phyloP scores from a whole-genome alignment of 108 stramenopile species.

The Nitzschia inconspicua region DNA sequence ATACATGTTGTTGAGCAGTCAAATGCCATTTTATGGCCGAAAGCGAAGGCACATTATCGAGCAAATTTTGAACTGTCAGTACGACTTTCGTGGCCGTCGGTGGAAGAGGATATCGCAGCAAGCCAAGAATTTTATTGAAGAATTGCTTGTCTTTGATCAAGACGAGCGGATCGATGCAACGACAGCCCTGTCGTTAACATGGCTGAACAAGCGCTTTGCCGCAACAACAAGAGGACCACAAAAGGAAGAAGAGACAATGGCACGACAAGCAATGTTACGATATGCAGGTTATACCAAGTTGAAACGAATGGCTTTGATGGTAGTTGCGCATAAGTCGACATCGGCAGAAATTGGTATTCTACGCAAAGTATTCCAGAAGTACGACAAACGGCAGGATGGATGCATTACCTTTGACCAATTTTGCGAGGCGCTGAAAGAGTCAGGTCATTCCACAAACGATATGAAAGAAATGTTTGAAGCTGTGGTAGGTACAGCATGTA shows the following conservation, averaged over 20 bases:
- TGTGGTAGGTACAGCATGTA: slow-evolving; percentile 43
- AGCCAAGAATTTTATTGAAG: slow-evolving; percentile 63
- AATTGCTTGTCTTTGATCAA: slow-evolving; percentile 53
- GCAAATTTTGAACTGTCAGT: slow-evolving; percentile 36
- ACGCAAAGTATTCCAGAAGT: slow-evolving; percentile 71
- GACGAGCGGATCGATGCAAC: slow-evolving; percentile 54
- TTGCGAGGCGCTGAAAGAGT: slow-evolving; percentile 43
- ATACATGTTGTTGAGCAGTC: slow-evolving; percentile 71
- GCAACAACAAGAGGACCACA: slow-evolving; percentile 5
- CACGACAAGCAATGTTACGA: slow-evolving; percentile 11
- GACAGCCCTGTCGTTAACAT: slow-evolving; percentile 51
- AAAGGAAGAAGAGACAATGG: slow-evolving; percentile 6
- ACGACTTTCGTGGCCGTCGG: slow-evolving; percentile 43
- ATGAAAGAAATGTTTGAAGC: slow-evolving; percentile 41
- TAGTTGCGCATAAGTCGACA: slow-evolving; percentile 67
- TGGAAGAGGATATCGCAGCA: slow-evolving; percentile 57
- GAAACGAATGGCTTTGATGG: slow-evolving; percentile 68
- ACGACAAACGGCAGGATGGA: slow-evolving; percentile 55
- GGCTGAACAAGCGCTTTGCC: slow-evolving; percentile 42
- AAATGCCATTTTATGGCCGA: slow-evolving; percentile 70
- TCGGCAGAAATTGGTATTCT: slow-evolving; percentile 68
- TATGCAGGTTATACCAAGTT: slow-evolving; percentile 47
- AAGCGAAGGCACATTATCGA: slow-evolving; percentile 41
- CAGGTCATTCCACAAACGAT: slow-evolving; percentile 49
- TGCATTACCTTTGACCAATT: slow-evolving; percentile 76